Evolutionary conservation across 176 grass and related monocot species (phyloP), one percentile per base, ranked within the genome.

Genomic region (Oryza meyeriana): DNA sequence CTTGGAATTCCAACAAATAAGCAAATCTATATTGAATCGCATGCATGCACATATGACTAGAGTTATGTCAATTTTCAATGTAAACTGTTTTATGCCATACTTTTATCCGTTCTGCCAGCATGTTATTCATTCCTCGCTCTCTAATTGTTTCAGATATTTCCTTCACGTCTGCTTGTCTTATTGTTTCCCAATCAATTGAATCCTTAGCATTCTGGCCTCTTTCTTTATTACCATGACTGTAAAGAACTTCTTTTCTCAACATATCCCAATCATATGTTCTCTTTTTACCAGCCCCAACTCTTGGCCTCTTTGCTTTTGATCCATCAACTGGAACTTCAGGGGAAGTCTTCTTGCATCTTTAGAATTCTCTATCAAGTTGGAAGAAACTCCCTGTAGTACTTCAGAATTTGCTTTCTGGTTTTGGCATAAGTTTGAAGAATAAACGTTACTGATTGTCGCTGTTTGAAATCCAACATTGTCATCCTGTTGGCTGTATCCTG

Each of bases 121-220:
- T 87, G 45, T 95, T 95, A 68, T 92, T 95, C 90, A 95, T 95
- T 59, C 93, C 90, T 63, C 93, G 83, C 75, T 92, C 93, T 88
- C 87, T 90, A 68, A 95, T 95, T 10, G 88, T 33, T 6, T 90
- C 79, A 77, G 93, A 88, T 73, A 92, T 82, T 73, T 88, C 82
- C 31, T 76, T 90, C 6, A 92, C 88, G 30, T 89, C 29, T 69
- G 86, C 79, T 78, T 73, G 71, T 69, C 82, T 90, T 79, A 95
- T 32, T 77, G 85, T 84, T 76, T 92, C 85, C 83, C 90, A 95
- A 65, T 95, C 85, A 81, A 95, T 72, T 25, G 90, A 75, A 38
- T 95, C 93, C 61, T 84, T 84, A 33, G 79, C 81, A 78, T 86
- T 72, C 31, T 81, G 69, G 70, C 64, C 45, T 83, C 85, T 90